phyloP scores from a whole-genome alignment of 345 rosid genomes.

The Camelina neglecta region DNA sequence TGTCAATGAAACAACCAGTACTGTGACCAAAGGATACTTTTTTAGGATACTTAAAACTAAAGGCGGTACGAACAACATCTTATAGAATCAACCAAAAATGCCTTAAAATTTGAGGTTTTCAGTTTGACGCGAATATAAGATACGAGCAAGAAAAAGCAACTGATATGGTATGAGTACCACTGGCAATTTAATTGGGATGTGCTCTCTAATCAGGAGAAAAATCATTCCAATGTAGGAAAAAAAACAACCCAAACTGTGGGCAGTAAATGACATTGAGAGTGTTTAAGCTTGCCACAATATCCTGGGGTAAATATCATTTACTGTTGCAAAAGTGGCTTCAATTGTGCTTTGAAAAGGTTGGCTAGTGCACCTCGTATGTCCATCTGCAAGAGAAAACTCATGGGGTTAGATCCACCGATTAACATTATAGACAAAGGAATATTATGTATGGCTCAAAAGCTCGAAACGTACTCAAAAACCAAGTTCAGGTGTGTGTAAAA shows the following conservation, averaged over 20 bases:
- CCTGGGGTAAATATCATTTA: slow-evolving; percentile 24
- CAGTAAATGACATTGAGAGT: slow-evolving; percentile 10
- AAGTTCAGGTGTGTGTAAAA: not conserved
- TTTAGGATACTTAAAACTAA: not conserved
- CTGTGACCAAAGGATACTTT: not conserved
- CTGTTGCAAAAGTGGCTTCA: slow-evolving; percentile 77
- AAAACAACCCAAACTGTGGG: slow-evolving; percentile 11
- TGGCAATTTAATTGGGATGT: slow-evolving; percentile 17
- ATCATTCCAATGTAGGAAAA: slow-evolving; percentile 11
- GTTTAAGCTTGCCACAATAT: slow-evolving; percentile 11
- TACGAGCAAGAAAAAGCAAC: slow-evolving; percentile 14
- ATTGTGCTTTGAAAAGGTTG: slow-evolving; percentile 81
- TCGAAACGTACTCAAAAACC: not conserved
- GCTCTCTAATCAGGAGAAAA: slow-evolving; percentile 21
- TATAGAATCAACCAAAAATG: slow-evolving; percentile 9
- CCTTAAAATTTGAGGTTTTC: not conserved
- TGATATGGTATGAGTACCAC: slow-evolving; percentile 19
- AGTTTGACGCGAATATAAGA: slow-evolving; percentile 18
- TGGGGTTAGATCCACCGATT: not conserved
- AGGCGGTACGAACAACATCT: not conserved
- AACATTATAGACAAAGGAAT: not conserved
- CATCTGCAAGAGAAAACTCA: slow-evolving; percentile 57
- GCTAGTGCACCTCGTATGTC: slow-evolving; percentile 91
- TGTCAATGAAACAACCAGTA: not conserved
- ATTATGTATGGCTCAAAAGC: not conserved